Conservation (phyloP, 1,284 basidiomycete genomes). For the Phylloboletellus chloephorus region DNA sequence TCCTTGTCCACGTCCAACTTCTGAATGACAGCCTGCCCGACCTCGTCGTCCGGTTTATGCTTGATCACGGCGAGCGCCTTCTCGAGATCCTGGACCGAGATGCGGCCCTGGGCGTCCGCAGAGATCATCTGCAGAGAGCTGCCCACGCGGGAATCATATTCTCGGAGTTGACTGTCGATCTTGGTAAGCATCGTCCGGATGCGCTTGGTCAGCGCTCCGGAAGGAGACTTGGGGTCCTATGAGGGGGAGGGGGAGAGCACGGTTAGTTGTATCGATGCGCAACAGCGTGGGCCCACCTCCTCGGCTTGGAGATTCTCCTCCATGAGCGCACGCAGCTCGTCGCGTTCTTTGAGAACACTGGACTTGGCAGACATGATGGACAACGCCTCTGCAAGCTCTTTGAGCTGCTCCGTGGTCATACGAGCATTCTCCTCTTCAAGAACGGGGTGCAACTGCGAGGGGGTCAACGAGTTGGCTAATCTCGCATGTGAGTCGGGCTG, state of each 20-base stretch:
- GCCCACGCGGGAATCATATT: slow-evolving; percentile 89
- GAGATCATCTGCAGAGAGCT: slow-evolving; percentile 92
- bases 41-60: slow-evolving; percentile 88
- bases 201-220: slow-evolving; percentile 84
- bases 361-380: slow-evolving; percentile 91
- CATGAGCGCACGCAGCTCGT: slow-evolving; percentile 86
- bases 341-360: slow-evolving; percentile 94
- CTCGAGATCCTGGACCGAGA: slow-evolving; percentile 85
- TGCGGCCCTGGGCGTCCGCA: slow-evolving; percentile 86
- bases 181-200: slow-evolving; percentile 95
- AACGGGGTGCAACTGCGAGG: slow-evolving; percentile 44
- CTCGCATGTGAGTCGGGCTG: not conserved
- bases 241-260: not conserved
- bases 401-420: slow-evolving; percentile 96
- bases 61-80: slow-evolving; percentile 92
- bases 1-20: slow-evolving; percentile 97
- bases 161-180: slow-evolving; percentile 89
- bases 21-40: slow-evolving; percentile 84
- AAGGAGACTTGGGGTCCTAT: slow-evolving; percentile 72
- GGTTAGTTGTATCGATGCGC: slow-evolving; percentile 5
- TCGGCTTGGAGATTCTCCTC: slow-evolving; percentile 88
- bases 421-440: slow-evolving; percentile 65
- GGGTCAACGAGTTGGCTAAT: not conserved
- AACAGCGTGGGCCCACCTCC: slow-evolving; percentile 46
- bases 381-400: slow-evolving; percentile 90